These are phyloP conservation scores for Leccinum boreale DNA, from an alignment of 768 basidiomycete species.

Conservation along the genomic window DNA sequence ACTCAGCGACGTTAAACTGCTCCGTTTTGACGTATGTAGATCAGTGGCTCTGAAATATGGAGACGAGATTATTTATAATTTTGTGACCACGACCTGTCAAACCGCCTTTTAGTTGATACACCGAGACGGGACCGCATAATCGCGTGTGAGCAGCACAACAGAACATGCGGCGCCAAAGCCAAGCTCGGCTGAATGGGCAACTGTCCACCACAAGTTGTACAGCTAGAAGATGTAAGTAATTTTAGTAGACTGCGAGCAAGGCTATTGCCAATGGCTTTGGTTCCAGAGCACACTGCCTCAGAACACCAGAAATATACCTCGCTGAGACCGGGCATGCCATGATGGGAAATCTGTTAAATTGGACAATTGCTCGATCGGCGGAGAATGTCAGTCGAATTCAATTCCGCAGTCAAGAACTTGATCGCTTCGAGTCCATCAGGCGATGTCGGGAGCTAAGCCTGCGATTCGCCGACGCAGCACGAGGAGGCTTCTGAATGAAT, in stretches of 20 bases:
- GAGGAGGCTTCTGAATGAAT: neutral
- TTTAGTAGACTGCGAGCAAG: neutral
- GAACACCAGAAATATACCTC: neutral
- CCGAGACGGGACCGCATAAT: conserved; percentile 15
- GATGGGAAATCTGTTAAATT: neutral
- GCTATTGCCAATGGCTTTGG: neutral
- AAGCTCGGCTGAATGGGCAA: neutral
- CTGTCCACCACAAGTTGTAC: neutral
- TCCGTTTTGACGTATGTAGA: neutral
- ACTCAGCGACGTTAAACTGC: neutral
- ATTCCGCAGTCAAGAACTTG: conserved; percentile 2
- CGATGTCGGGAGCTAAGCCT: neutral
- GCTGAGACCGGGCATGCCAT: neutral
- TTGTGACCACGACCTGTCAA: neutral
- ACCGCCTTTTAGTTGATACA: conserved; percentile 3
- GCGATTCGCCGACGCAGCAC: neutral
- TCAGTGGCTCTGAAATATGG: neutral
- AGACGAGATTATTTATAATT: neutral
- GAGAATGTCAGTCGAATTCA: conserved; percentile 5
- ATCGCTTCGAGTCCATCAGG: conserved; percentile 4
- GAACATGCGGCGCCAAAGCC: neutral
- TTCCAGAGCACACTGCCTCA: neutral
- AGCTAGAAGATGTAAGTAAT: neutral
- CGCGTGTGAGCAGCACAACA: neutral
- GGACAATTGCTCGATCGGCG: conserved; percentile 5